Base-by-base conservation (phyloP, 768 basidiomycete species). In the Multifurca ochricompacta region DNA sequence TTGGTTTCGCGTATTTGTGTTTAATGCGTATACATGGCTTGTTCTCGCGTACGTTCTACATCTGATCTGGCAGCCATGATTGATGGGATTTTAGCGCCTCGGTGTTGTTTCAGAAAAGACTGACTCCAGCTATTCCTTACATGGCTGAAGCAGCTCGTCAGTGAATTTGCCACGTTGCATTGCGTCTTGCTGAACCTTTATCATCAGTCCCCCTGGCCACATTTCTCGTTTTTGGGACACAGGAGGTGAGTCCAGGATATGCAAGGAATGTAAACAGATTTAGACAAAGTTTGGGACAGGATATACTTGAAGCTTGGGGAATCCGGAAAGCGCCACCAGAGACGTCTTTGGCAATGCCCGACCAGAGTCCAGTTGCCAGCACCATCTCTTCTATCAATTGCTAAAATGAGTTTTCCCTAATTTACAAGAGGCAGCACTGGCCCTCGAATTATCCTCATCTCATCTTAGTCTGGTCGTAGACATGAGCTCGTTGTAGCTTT, bases 81-180 rank as follows among this genome's bases (percentile, higher is more conserved):
- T 57, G 37, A 52, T 36, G 11, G 21, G 11, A 13, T 42, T 30
- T 27, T 11, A 57, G 56, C 21, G 34, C 27, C 1, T 3, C 56
- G 3, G 5, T 37, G 32, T 13, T 10, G 13, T 41, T 36, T 27
- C 45, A 21, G 30, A 9, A 10, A 6, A 9, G 10, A 1, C 9
- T 4, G 2, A 9, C 41, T 5, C 18, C 67, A 62, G 18, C 57
- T 67, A 3, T 73, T 72, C 61, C 73, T 31, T 77, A 74, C 60
- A 71, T 81, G 69, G 65, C 77, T 13, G 75, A 77, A 48, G 80
- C 80, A 28, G 68, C 74, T 13, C 58, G 80, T 81, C 54, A 62
- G 77, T 59, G 2, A 19, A 39, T 44, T 11, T 10, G 16, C 27
- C 4, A n/a, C 14, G 39, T 10, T 6, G 34, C 8, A 13, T 19